Percentiles rank a stretch among this genome's conserved stretches.
Evolutionary conservation across 371 early-diverging fungal genomes (phyloP).

Genomic region (Umbelopsis sp.): DNA sequence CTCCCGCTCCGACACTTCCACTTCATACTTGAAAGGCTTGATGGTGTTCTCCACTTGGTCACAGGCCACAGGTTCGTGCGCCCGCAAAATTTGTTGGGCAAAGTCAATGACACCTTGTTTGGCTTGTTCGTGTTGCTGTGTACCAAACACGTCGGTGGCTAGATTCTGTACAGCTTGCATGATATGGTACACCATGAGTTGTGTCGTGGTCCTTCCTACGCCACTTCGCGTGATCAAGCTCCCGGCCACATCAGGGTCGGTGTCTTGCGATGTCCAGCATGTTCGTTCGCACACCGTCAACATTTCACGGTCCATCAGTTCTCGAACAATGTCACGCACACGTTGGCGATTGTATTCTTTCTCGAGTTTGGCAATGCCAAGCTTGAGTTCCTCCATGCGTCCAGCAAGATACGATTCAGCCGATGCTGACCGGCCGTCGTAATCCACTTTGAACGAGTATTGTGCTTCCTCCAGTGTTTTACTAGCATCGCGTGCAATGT

Average conservation of each 20-base stretch:
- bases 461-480: slow-evolving; percentile 82
- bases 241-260: slow-evolving; percentile 70
- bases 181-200: slow-evolving; percentile 77
- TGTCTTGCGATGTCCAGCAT: slow-evolving; percentile 77
- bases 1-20: slow-evolving; percentile 80
- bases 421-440: slow-evolving; percentile 82
- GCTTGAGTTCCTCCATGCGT: slow-evolving; percentile 80
- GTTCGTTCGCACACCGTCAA: slow-evolving; percentile 77
- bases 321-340: slow-evolving; percentile 74
- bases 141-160: slow-evolving; percentile 70
- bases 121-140: slow-evolving; percentile 74
- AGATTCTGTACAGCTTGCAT: slow-evolving; percentile 71
- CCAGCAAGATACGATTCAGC: slow-evolving; percentile 90
- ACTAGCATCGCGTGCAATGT: slow-evolving; percentile 76
- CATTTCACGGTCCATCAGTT: slow-evolving; percentile 77
- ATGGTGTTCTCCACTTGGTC: slow-evolving; percentile 96
- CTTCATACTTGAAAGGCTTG: slow-evolving; percentile 93
- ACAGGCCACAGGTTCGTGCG: slow-evolving; percentile 72
- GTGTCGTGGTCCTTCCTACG: slow-evolving; percentile 82
- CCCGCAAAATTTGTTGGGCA: slow-evolving; percentile 70
- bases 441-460: slow-evolving; percentile 93
- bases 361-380: slow-evolving; percentile 79
- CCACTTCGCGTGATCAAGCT: slow-evolving; percentile 83
- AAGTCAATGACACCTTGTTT: slow-evolving; percentile 63
- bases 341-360: slow-evolving; percentile 77